Evolutionary conservation across 129 eudicot species (phyloP).

Genomic region (Helichrysum umbraculigerum): DNA sequence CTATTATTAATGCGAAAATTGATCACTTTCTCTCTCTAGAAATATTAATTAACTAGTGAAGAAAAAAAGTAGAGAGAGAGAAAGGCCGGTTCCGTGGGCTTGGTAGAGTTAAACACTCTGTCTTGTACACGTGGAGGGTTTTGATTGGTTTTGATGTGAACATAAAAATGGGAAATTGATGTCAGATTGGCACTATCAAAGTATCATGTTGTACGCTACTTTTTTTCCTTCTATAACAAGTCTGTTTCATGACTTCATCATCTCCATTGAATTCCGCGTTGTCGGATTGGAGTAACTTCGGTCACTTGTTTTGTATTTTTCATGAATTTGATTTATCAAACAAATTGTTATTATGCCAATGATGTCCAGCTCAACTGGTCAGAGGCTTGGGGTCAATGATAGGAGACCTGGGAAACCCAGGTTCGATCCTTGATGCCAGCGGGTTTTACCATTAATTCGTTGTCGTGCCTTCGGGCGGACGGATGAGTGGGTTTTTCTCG

Average conservation of each 20-base stretch:
- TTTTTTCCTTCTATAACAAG: slow-evolving; percentile 16
- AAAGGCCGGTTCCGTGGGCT: slow-evolving; percentile 22
- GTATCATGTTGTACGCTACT: slow-evolving; percentile 11
- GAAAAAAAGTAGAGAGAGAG: neutral
- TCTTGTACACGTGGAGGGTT: slow-evolving; percentile 35
- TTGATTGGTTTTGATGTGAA: slow-evolving; percentile 16
- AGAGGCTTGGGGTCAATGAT: too few relatives aligned
- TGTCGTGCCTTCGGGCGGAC: too few relatives aligned
- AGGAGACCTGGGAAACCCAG: too few relatives aligned
- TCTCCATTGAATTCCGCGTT: neutral
- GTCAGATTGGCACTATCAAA: slow-evolving; percentile 29
- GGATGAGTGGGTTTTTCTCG: too few relatives aligned
- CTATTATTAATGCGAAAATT: slow-evolving; percentile 33
- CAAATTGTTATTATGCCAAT: too few relatives aligned
- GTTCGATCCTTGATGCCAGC: too few relatives aligned
- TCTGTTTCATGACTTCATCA: neutral
- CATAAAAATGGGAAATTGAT: slow-evolving; percentile 27
- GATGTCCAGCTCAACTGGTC: too few relatives aligned
- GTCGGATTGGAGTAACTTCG: neutral
- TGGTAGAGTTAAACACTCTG: slow-evolving; percentile 18
- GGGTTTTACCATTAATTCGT: too few relatives aligned
- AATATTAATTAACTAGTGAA: neutral
- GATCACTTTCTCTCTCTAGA: slow-evolving; percentile 30
- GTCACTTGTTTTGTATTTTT: neutral
- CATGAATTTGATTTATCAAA: neutral